Conservation (phyloP, 768 basidiomycete genomes). For the Tricholoma hemisulphureum region DNA sequence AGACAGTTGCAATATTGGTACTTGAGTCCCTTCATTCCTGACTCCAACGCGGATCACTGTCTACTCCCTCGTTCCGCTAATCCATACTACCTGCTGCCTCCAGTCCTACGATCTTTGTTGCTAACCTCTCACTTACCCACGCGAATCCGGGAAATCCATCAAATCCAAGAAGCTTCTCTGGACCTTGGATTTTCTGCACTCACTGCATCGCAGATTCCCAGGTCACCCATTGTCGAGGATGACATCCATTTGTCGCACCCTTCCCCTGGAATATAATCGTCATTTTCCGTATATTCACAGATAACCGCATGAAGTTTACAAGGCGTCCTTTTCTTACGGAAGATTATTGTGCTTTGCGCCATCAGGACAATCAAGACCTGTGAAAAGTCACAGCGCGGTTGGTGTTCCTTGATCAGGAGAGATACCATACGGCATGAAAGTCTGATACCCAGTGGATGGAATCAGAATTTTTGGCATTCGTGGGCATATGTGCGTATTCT, state of each 20-base stretch:
- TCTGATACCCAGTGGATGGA: too few relatives aligned
- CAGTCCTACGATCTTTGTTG: too few relatives aligned
- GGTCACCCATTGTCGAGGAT: not conserved
- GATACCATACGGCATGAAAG: not conserved
- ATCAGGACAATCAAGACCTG: too few relatives aligned
- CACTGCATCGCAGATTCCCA: not conserved
- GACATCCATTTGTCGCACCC: not conserved
- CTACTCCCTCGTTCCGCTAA: too few relatives aligned
- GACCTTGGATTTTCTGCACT: too few relatives aligned
- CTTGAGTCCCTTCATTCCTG: too few relatives aligned
- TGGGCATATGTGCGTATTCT: conserved; percentile 6
- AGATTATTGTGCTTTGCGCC: not conserved
- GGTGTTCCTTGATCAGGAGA: conserved; percentile 9
- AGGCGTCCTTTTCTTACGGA: conserved; percentile 3
- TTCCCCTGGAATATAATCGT: not conserved
- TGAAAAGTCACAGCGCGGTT: too few relatives aligned
- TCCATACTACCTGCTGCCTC: too few relatives aligned
- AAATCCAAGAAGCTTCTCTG: conserved; percentile 3
- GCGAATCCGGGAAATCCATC: conserved; percentile 17
- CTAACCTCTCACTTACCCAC: not conserved
- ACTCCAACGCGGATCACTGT: too few relatives aligned
- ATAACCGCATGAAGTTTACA: not conserved
- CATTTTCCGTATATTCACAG: not conserved
- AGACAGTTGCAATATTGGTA: too few relatives aligned
- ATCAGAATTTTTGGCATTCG: too few relatives aligned